A percentile compares a stretch with the other conserved stretches of the same genome.
These are phyloP conservation scores for Lactarius pseudohatsudake DNA, from an alignment of 768 basidiomycete species.

Conservation along the genomic window DNA sequence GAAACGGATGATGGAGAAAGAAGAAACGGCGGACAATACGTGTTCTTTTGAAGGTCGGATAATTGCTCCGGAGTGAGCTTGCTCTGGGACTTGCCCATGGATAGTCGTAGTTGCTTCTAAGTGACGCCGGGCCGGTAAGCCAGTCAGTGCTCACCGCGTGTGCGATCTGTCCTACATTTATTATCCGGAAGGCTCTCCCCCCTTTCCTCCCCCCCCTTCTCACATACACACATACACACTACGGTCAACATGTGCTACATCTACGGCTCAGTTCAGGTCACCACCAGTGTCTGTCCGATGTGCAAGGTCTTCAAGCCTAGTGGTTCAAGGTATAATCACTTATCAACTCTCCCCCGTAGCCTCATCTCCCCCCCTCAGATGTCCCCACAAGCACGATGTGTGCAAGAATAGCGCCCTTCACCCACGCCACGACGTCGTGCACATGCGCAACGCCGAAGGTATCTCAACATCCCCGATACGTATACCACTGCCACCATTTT, in stretches of 20 bases:
- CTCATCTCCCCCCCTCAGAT: conserved; percentile 46
- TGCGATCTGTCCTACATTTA: conserved; percentile 16
- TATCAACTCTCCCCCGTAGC: conserved; percentile 24
- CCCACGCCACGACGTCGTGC: conserved; percentile 75
- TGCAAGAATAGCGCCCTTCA: conserved; percentile 74
- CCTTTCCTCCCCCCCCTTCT: conserved; percentile 21
- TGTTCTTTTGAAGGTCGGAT: conserved; percentile 93
- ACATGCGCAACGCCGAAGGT: conserved; percentile 89
- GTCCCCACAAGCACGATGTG: conserved; percentile 72
- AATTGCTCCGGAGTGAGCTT: conserved; percentile 95
- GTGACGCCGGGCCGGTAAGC: neutral
- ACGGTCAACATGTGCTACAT: conserved; percentile 65
- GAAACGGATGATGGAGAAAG: neutral
- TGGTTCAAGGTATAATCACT: conserved; percentile 47
- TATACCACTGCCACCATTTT: conserved; percentile 23
- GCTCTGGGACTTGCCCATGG: conserved; percentile 96
- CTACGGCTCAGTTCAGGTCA: conserved; percentile 66
- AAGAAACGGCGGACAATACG: conserved; percentile 71
- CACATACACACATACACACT: conserved; percentile 10
- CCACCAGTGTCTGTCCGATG: conserved; percentile 72
- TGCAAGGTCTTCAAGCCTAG: conserved; percentile 77
- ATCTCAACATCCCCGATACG: conserved; percentile 30
- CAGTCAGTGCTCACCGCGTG: neutral
- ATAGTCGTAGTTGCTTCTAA: conserved; percentile 1
- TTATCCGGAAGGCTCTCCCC: neutral